Evolutionary conservation across 2,329 filamentous ascomycete genomes (phyloP).

Genomic region (Didymella sp.): DNA sequence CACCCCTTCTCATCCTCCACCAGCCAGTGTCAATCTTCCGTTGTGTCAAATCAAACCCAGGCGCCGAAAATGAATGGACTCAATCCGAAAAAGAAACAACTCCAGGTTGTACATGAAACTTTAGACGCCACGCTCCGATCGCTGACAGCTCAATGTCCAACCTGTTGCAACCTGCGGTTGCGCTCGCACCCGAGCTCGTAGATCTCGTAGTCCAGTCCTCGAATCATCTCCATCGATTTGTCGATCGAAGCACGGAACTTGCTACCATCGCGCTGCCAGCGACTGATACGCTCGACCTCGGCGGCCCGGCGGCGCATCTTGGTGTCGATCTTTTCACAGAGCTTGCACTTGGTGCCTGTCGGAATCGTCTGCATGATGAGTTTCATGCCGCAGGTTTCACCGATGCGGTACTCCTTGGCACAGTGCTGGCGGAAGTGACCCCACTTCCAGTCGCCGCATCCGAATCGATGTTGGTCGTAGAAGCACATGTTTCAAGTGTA

Average conservation of each 20-base stretch:
- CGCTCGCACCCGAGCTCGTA: constrained; percentile 67
- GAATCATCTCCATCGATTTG: constrained; percentile 75
- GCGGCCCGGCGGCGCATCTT: constrained; percentile 78
- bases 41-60: constrained; percentile 40
- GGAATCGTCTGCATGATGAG: constrained; percentile 78
- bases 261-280: constrained; percentile 76
- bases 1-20: constrained; percentile 34
- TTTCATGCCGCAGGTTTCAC: constrained; percentile 95
- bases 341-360: constrained; percentile 73
- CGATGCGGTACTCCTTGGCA: constrained; percentile 91
- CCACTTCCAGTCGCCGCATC: constrained; percentile 94
- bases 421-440: constrained; percentile 91
- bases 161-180: constrained; percentile 45
- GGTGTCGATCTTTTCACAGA: constrained; percentile 88
- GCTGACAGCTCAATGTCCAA: constrained; percentile 37
- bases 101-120: constrained; percentile 48
- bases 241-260: constrained; percentile 66
- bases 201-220: constrained; percentile 74
- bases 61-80: constrained; percentile 45
- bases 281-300: constrained; percentile 75
- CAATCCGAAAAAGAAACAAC: constrained; percentile 32
- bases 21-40: constrained; percentile 40
- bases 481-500: constrained; percentile 77
- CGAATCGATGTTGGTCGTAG: constrained; percentile 87
- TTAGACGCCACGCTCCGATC: constrained; percentile 40